A percentile compares a stretch with the other conserved stretches of the same genome.
These are phyloP conservation scores for Alternaria hordeiaustralica DNA, from an alignment of 2,329 filamentous ascomycete species.

Conservation along the genomic window DNA sequence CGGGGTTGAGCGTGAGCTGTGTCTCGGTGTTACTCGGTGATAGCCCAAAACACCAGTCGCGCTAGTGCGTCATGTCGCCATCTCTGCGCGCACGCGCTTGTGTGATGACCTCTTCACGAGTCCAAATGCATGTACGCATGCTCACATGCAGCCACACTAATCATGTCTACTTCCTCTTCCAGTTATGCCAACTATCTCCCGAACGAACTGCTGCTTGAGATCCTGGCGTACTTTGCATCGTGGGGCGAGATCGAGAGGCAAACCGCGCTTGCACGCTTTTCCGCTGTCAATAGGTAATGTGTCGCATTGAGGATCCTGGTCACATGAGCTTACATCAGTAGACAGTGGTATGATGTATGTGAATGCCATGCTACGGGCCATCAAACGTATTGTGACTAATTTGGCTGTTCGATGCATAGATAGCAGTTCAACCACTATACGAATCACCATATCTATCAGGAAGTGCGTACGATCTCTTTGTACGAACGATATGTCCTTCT, in stretches of 20 bases:
- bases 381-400: not conserved
- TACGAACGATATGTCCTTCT: slow-evolving; percentile 61
- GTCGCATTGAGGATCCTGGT: not conserved
- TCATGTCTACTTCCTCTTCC: slow-evolving; percentile 1
- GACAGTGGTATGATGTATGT: slow-evolving; percentile 62
- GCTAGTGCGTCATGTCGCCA: slow-evolving; percentile 9
- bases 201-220: slow-evolving; percentile 60
- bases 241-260: slow-evolving; percentile 49
- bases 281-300: slow-evolving; percentile 48
- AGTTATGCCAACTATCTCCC: slow-evolving; percentile 54
- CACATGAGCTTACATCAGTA: slow-evolving; percentile 20
- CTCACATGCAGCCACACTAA: not conserved
- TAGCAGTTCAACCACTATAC: slow-evolving; percentile 60
- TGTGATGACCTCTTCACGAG: not conserved
- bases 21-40: slow-evolving; percentile 1
- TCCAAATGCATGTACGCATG: not conserved
- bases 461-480: slow-evolving; percentile 61
- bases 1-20: not conserved
- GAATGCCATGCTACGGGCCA: not conserved
- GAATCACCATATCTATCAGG: slow-evolving; percentile 59
- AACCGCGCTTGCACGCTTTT: slow-evolving; percentile 57
- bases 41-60: not conserved
- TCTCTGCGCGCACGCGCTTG: not conserved
- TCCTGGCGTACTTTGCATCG: slow-evolving; percentile 54
- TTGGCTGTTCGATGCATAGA: not conserved